Base-by-base conservation (phyloP, 345 rosid genomes). In the Pelargonium nanum region DNA sequence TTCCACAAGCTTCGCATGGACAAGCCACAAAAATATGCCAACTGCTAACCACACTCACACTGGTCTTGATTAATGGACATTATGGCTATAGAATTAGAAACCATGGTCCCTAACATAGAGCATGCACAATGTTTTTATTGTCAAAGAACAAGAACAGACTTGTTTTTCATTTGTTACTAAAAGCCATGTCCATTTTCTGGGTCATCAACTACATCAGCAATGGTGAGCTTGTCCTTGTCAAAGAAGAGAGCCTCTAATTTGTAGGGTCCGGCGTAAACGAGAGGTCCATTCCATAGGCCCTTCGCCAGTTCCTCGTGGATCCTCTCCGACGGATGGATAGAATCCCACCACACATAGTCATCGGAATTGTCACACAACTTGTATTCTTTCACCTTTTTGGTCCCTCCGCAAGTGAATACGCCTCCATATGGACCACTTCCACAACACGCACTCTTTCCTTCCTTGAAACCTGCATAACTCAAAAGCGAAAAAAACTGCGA, bases 261-360 rank as follows among this genome's bases (percentile, higher is more conserved):
- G 76, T 63, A 69, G 1, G 83, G 78, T 40, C 77, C 81, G 0
- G 68, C 81, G 4, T 59, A 52, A 0, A 59, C 24, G 21, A 74
- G 53, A 5, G 64, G 50, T 51, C 74, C 83, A 0, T 58, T 56
- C 88, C 83, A 74, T 1, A 76, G 57, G n/a, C 53, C 44, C 70
- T 72, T 65, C 2, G 83, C 81, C 24, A 70, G 6, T 57, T 74
- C 77, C 68, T 76, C 55, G 40, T 83, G 81, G 52, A 78, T 57
- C 50, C 67, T 61, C 34, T 83, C 78, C 2, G 80, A 72, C 26
- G 85, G 74, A 64, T 80, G 85, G 69, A 66, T 70, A n/a, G 85
- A 78, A 64, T 80, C 82, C 83, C 78, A 83, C 85, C 85, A 80
- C 16, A 83, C 52, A 22, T 76, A 30, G 0, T 71, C 76, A 22